Evolutionary conservation across 371 early-diverging fungal species (phyloP).

Genomic region (Circinella umbellata): DNA sequence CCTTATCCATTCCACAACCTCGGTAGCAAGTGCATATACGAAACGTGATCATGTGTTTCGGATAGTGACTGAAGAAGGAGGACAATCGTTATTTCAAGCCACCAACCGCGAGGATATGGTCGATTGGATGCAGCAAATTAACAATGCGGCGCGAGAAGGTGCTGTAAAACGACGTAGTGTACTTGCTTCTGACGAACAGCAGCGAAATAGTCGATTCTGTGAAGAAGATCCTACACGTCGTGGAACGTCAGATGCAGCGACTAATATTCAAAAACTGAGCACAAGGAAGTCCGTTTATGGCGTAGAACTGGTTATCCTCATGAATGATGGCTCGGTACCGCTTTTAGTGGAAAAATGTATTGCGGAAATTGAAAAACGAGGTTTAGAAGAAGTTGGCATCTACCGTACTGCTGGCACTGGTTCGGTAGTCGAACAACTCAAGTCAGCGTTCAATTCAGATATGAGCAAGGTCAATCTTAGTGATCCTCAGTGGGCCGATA

Average conservation of each 20-base stretch:
- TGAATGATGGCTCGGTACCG: slow-evolving; percentile 65
- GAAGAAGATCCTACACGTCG: slow-evolving; percentile 1
- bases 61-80: slow-evolving; percentile 85
- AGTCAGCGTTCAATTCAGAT: slow-evolving; percentile 64
- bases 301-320: slow-evolving; percentile 60
- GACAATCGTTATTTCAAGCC: slow-evolving; percentile 78
- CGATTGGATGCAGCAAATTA: slow-evolving; percentile 76
- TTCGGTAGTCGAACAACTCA: slow-evolving; percentile 66
- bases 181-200: slow-evolving; percentile 33
- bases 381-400: slow-evolving; percentile 84
- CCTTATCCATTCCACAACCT: slow-evolving; percentile 77
- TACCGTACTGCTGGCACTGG: slow-evolving; percentile 82
- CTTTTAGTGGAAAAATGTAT: slow-evolving; percentile 74
- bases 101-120: slow-evolving; percentile 74
- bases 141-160: slow-evolving; percentile 77
- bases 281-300: slow-evolving; percentile 61
- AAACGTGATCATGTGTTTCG: slow-evolving; percentile 83
- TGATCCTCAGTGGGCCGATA: slow-evolving; percentile 76
- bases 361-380: slow-evolving; percentile 77
- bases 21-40: slow-evolving; percentile 71
- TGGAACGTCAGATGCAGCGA: background rate
- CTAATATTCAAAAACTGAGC: background rate
- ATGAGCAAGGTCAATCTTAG: slow-evolving; percentile 62
- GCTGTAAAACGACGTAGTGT: slow-evolving; percentile 68
- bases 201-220: background rate